Evolutionary conservation across 257 asterid genomes (phyloP), one percentile per base, ranked within the genome.

Genomic region (Primulina huaijiensis): DNA sequence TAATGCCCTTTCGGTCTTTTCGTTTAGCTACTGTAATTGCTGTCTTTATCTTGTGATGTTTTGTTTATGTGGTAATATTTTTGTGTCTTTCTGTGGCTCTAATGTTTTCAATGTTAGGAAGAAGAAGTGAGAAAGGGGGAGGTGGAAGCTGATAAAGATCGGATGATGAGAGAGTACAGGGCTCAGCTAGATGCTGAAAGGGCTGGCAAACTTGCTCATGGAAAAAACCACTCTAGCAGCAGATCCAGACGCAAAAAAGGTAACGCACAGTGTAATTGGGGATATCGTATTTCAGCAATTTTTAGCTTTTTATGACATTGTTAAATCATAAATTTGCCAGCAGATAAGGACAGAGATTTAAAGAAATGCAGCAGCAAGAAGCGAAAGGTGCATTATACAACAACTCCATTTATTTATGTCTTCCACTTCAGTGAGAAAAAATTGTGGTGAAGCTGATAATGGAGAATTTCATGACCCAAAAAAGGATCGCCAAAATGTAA

Each of bases 121-220:
- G 99, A 94, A 86, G 99, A 94, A 91, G 77, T 88, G 82, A 89
- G 75, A 83, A 94, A 83, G 80, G 99, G 97, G 59, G 99, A 91
- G 82, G 80, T 94, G 83, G 99, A 94, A 84, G 99, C 97, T 27
- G 99, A 94, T 86, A 94, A 89, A 80, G 99, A 94, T 76, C 87
- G 76, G 82, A 94, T 91, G 97, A 94, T 94, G 99, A 83, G 84
- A 78, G 99, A 94, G 73, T 94, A 94, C 65, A 85, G 99, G 76
- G 99, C 99, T 72, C 99, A 94, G 82, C 81, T 94, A 70, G 99
- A 94, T 83, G 99, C 99, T 74, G 90, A 92, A 84, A 84, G 97
- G 84, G 86, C 97, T 6, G 74, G 73, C 46, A 92, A 92, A 68
- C 98, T 92, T 67, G 75, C 95, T 62, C 91, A 86, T 16, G 97